Base-by-base conservation (phyloP, 306 rosid genomes). In the Echinosophora koreensis region DNA sequence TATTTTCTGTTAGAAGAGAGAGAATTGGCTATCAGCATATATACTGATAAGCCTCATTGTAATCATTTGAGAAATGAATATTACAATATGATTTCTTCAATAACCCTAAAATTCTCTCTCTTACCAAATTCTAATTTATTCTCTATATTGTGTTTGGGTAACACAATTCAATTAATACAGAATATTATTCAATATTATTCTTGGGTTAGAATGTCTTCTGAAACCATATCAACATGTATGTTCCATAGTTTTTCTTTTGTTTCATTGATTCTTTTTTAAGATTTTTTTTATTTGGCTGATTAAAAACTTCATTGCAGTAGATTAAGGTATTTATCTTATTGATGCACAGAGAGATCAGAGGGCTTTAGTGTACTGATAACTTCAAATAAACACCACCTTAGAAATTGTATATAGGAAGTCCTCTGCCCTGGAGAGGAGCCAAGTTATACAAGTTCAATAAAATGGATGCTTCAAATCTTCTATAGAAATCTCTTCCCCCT, bases 151-250 rank as follows among this genome's bases (percentile, higher is more conserved):
- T n/a, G n/a, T n/a, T 59, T 60, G 58, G 3, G 35, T 9, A 18
- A 42, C 41, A 22, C 35, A 41, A 65, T 38, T 65, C 7, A 37
- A 54, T 5, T 5, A 56, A 27, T 39, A 56, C 41, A 34, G 60
- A 61, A 65, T 13, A 64, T 39, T 71, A 71, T 71, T 65, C 4
- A 61, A 52, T 13, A 64, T 39, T 71, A 71, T 71, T 65, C 4
- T 6, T 65, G 63, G 41, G 66, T 39, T 76, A 14, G 66, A 66
- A 38, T 76, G 56, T 54, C 66, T 42, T 67, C 80, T 76, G 7
- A 65, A 65, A 66, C 44, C 57, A 54, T 66, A 54, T 66, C 46
- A 18, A 39, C 37, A 37, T 55, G 42, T 28, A 65, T 65, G 58
- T 76, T 76, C 49, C 5, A n/a, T 66, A 58, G 17, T 37, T 64